Conservation (phyloP, 1,284 basidiomycete species). For the Fomitopsis schrenkii region DNA sequence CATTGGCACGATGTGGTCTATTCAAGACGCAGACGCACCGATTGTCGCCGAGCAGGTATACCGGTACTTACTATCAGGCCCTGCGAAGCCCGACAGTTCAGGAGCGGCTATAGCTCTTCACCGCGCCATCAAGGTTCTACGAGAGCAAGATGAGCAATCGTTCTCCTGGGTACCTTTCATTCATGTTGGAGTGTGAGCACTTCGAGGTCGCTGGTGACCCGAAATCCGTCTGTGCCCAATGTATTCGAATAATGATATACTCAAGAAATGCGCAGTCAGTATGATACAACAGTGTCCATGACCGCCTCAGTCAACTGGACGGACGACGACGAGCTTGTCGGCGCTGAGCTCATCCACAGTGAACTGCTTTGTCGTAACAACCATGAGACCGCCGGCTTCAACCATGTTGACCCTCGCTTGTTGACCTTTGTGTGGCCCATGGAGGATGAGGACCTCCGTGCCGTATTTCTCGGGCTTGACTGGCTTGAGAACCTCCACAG, state of each 20-base stretch:
- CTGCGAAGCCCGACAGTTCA: not conserved
- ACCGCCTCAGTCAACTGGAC: not conserved
- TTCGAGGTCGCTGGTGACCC: too few relatives aligned
- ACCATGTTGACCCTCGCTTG: slow-evolving; percentile 17
- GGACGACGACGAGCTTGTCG: slow-evolving; percentile 6
- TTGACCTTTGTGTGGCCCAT: slow-evolving; percentile 22
- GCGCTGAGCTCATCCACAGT: slow-evolving; percentile 6
- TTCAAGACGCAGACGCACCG: not conserved
- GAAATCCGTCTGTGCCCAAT: too few relatives aligned
- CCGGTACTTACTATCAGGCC: not conserved
- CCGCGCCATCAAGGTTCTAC: not conserved
- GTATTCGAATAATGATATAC: not conserved
- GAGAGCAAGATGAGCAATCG: not conserved
- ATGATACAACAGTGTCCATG: not conserved
- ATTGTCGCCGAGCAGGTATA: not conserved
- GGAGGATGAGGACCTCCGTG: slow-evolving; percentile 23
- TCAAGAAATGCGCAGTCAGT: not conserved
- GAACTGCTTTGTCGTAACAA: slow-evolving; percentile 7
- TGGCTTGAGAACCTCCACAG: slow-evolving; percentile 26
- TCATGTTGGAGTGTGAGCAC: not conserved
- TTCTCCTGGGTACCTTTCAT: slow-evolving; percentile 1
- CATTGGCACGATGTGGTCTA: slow-evolving; percentile 31
- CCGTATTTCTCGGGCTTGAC: slow-evolving; percentile 22
- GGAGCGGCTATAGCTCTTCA: not conserved
- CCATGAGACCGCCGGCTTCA: slow-evolving; percentile 10